phyloP scores from a whole-genome alignment of 2,329 filamentous ascomycete species.

The Neonectria sp. region DNA sequence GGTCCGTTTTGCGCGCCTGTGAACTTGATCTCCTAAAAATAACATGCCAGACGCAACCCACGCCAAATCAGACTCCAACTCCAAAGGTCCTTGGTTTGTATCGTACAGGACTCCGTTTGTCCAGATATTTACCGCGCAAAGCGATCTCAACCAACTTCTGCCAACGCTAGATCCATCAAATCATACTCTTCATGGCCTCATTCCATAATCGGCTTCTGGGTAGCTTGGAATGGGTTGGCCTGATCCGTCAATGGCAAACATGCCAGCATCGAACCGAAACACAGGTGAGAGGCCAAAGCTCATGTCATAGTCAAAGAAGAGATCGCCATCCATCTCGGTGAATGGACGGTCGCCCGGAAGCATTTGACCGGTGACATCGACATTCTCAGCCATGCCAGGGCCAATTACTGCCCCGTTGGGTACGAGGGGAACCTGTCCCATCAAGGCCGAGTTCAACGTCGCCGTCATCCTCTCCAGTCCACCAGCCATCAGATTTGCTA shows the following conservation, averaged over 20 bases:
- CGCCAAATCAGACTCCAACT: constrained; percentile 7
- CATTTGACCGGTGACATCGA: constrained; percentile 39
- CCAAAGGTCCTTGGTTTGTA: not conserved
- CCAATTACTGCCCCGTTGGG: constrained; percentile 24
- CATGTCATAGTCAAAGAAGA: constrained; percentile 50
- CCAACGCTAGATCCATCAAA: not conserved
- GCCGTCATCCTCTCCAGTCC: constrained; percentile 60
- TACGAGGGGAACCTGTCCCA: constrained; percentile 32
- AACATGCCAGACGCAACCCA: constrained; percentile 1
- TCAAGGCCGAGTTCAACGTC: constrained; percentile 29
- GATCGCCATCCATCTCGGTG: constrained; percentile 45
- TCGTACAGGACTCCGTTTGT: constrained; percentile 6
- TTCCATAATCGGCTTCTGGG: constrained; percentile 42
- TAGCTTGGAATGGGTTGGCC: constrained; percentile 43
- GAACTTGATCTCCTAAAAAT: constrained; percentile 12
- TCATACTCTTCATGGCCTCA: constrained; percentile 33
- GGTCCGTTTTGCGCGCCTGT: constrained; percentile 20
- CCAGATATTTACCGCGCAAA: constrained; percentile 1
- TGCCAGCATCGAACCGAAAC: constrained; percentile 46
- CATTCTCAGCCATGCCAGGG: constrained; percentile 34
- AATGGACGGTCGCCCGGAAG: constrained; percentile 39
- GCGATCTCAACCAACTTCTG: not conserved
- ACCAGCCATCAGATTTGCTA: constrained; percentile 64
- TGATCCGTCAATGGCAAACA: constrained; percentile 46
- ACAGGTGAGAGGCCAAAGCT: constrained; percentile 48